Percentiles rank a stretch among this genome's conserved stretches.
Conservation (phyloP, 148 eudicot species). For the Rhododendron molle region DNA sequence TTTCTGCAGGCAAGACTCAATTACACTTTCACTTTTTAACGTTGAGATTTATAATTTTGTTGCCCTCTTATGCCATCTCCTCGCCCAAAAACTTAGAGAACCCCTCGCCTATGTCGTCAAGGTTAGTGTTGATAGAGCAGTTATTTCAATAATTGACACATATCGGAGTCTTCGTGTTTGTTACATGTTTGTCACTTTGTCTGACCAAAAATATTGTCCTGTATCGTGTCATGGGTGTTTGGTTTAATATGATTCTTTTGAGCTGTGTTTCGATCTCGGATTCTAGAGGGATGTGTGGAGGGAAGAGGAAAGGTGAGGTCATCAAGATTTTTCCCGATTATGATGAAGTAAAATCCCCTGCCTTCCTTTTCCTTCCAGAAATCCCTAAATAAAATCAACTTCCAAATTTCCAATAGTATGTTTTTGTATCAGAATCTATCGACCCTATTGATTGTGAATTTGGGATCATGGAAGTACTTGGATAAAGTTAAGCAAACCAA, state of each 20-base stretch:
- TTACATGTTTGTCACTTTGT: too few species aligned
- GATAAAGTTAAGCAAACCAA: background rate
- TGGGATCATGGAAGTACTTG: background rate
- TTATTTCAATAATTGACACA: background rate
- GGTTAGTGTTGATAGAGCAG: background rate
- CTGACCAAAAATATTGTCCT: background rate
- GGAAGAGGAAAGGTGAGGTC: background rate
- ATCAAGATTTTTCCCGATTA: background rate
- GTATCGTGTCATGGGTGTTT: background rate
- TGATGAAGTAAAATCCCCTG: background rate
- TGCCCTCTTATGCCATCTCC: background rate
- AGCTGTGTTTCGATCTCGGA: background rate
- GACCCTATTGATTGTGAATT: background rate
- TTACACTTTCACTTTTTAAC: background rate
- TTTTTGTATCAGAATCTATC: background rate
- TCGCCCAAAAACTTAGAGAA: too few species aligned
- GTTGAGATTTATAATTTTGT: background rate
- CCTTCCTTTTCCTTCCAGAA: background rate
- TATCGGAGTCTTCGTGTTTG: background rate
- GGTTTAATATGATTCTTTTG: background rate
- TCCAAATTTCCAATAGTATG: background rate
- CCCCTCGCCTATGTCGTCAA: background rate
- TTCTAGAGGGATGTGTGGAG: background rate
- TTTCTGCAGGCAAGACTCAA: slow-evolving; percentile 63
- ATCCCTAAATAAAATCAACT: background rate